phyloP scores from a whole-genome alignment of 345 rosid genomes.

The Excoecaria agallocha region DNA sequence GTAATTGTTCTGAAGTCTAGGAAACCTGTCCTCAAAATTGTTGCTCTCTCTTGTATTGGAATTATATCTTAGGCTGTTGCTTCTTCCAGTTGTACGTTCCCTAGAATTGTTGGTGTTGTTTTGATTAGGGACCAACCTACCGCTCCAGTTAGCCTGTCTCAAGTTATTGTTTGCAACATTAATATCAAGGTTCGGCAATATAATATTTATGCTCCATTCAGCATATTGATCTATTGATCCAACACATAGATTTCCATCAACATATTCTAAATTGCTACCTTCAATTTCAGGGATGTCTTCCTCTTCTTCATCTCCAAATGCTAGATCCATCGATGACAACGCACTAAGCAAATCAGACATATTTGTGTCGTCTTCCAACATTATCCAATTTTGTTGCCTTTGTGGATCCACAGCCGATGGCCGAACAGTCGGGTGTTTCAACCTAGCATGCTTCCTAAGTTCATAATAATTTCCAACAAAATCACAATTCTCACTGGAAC shows the following conservation, averaged over 20 bases:
- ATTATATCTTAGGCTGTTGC: neutral
- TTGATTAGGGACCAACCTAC: too few species aligned
- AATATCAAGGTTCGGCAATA: neutral
- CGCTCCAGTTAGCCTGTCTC: neutral
- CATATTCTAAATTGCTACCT: too few species aligned
- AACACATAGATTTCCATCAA: too few species aligned
- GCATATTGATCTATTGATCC: too few species aligned
- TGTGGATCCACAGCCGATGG: slow-evolving; percentile 42
- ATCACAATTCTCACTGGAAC: slow-evolving; percentile 43
- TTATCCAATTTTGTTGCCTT: neutral
- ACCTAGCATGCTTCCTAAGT: slow-evolving; percentile 58
- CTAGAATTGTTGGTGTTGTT: neutral
- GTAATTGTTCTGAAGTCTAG: neutral
- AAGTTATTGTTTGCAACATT: too few species aligned
- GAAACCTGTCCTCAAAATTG: neutral
- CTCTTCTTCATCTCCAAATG: neutral
- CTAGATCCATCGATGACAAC: neutral
- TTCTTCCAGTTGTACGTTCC: neutral
- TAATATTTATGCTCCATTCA: too few species aligned
- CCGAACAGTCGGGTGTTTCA: slow-evolving; percentile 44
- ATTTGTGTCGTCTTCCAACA: neutral
- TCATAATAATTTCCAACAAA: slow-evolving; percentile 54
- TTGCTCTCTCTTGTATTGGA: neutral
- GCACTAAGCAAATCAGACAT: neutral
- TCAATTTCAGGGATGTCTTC: neutral